Evolutionary conservation across 2,329 filamentous ascomycete species (phyloP).

Genomic region (Nectriaceae sp.): DNA sequence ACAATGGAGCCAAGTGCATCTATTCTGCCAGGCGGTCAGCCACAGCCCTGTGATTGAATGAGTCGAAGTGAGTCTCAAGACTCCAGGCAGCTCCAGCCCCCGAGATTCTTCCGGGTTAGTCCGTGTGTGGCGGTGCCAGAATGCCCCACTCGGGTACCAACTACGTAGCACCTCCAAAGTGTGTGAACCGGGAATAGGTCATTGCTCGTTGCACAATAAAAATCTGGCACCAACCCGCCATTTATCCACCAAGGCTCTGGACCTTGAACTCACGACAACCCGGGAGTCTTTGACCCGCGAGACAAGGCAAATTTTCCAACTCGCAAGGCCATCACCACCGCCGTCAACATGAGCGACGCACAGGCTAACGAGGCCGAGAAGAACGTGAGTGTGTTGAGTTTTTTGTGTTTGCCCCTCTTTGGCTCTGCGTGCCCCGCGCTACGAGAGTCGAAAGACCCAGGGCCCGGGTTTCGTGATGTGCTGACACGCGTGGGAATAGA

Average conservation of each 20-base stretch:
- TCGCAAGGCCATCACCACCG: slow-evolving; percentile 24
- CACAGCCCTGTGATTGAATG: background rate
- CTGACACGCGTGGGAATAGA: slow-evolving; percentile 43
- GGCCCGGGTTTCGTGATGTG: slow-evolving; percentile 10
- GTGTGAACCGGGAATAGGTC: too few species aligned
- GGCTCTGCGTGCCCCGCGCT: slow-evolving; percentile 34
- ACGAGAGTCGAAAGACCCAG: slow-evolving; percentile 12
- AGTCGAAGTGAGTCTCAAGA: too few species aligned
- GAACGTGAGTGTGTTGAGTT: slow-evolving; percentile 61
- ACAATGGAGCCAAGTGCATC: slow-evolving; percentile 13
- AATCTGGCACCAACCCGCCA: slow-evolving; percentile 35
- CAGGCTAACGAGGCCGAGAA: slow-evolving; percentile 95
- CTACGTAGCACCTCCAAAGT: too few species aligned
- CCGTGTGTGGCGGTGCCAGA: slow-evolving; percentile 15
- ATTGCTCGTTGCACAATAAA: slow-evolving; percentile 31
- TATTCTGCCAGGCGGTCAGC: slow-evolving; percentile 35
- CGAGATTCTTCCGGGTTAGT: slow-evolving; percentile 12
- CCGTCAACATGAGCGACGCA: slow-evolving; percentile 78
- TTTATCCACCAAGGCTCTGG: slow-evolving; percentile 26
- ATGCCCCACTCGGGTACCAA: slow-evolving; percentile 13
- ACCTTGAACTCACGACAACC: slow-evolving; percentile 18
- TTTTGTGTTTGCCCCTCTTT: slow-evolving; percentile 24
- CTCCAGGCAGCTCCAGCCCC: slow-evolving; percentile 2
- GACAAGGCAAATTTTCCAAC: slow-evolving; percentile 24
- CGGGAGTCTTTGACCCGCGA: slow-evolving; percentile 25